Percentiles rank a stretch among this genome's conserved stretches.
Conservation (phyloP, 768 basidiomycete genomes). For the Tephrocybe sp. region DNA sequence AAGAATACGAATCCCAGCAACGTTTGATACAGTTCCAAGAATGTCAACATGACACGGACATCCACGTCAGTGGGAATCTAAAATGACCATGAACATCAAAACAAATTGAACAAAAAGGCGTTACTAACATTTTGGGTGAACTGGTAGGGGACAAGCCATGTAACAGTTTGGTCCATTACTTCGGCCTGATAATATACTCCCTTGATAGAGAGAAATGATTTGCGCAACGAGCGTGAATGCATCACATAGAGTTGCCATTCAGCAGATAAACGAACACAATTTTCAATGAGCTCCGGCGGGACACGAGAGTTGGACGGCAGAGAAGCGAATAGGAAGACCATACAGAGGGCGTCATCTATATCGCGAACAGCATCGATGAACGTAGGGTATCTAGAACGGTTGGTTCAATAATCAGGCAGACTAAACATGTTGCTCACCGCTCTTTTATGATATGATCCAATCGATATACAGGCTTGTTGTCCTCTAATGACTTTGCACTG, state of each 20-base stretch:
- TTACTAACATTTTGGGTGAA: constrained; percentile 88
- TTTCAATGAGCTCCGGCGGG: constrained; percentile 81
- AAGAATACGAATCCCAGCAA: constrained; percentile 94
- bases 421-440: constrained; percentile 51
- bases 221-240: constrained; percentile 80
- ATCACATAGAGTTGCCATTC: constrained; percentile 98
- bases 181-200: constrained; percentile 98
- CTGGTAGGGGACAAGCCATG: constrained; percentile 96
- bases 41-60: constrained; percentile 96
- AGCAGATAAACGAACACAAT: constrained; percentile 85
- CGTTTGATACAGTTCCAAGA: constrained; percentile 97
- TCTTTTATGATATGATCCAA: constrained; percentile 98
- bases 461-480: constrained; percentile 87
- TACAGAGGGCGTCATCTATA: constrained; percentile 95
- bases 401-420: constrained; percentile 3
- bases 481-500: constrained; percentile 90
- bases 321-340: constrained; percentile 90
- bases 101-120: background rate
- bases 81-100: constrained; percentile 5
- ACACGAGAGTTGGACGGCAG: constrained; percentile 86
- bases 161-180: constrained; percentile 88
- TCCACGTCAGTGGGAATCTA: constrained; percentile 96
- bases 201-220: constrained; percentile 95
- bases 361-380: constrained; percentile 95
- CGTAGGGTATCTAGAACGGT: constrained; percentile 79